Evolutionary conservation across 805 yeast species (phyloP).

Genomic region (Yarrowia deformans): DNA sequence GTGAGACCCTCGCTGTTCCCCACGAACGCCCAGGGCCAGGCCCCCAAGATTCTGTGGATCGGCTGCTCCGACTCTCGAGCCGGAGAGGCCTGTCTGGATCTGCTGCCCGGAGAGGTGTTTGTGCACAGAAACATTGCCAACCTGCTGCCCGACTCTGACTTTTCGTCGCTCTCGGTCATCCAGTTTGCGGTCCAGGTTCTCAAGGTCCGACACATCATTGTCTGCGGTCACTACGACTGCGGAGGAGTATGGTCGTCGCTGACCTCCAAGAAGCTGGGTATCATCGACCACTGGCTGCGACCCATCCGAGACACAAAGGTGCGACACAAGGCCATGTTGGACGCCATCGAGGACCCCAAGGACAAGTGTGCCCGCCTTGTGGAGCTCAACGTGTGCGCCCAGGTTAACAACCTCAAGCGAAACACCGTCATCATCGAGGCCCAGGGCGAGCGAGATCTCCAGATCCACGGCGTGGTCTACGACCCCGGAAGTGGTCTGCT

Average conservation of each 20-base stretch:
- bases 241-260: conserved; percentile 90
- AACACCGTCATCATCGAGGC: conserved; percentile 76
- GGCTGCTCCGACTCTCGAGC: conserved; percentile 94
- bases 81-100: conserved; percentile 75
- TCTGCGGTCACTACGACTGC: conserved; percentile 95
- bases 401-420: conserved; percentile 66
- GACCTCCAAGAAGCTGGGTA: conserved; percentile 67
- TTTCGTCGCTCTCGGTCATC: conserved; percentile 75
- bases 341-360: conserved; percentile 58
- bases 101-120: conserved; percentile 91
- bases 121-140: conserved; percentile 90
- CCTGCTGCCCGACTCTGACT: conserved; percentile 69
- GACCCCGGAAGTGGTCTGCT: conserved; percentile 80
- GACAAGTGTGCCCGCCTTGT: conserved; percentile 67
- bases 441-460: conserved; percentile 64
- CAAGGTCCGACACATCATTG: conserved; percentile 78
- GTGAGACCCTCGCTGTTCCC: conserved; percentile 66
- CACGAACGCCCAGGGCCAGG: conserved; percentile 77
- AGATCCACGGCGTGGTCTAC: conserved; percentile 84
- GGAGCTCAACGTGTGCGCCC: conserved; percentile 77
- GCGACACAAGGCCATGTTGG: conserved; percentile 60
- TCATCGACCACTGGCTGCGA: conserved; percentile 74
- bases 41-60: conserved; percentile 93
- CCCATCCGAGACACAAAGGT: conserved; percentile 72
- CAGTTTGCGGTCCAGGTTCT: conserved; percentile 88